These are phyloP conservation scores for Brassica balearica DNA, from an alignment of 441 rosid species.

Conservation along the genomic window DNA sequence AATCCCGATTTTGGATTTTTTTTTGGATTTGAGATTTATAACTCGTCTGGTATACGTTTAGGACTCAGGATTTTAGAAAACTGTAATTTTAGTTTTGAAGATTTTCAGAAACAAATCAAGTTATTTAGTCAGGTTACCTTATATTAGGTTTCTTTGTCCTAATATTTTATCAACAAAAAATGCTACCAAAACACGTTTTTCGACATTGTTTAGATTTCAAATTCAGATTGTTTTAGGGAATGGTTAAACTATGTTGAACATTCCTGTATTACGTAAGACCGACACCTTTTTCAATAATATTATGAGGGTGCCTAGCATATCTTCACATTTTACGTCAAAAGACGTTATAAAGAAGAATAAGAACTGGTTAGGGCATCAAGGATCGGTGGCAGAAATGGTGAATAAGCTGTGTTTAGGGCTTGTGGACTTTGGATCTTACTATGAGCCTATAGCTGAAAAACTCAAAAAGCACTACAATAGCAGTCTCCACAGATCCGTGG, in stretches of 20 bases:
- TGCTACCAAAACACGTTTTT: neutral
- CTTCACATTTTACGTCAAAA: conserved; percentile 5
- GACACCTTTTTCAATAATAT: neutral
- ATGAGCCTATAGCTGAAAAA: neutral
- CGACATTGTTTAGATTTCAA: neutral
- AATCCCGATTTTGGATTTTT: neutral
- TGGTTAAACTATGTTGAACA: neutral
- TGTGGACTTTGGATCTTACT: conserved; percentile 27
- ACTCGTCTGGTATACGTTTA: neutral
- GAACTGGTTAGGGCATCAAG: conserved; percentile 23
- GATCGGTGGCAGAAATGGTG: conserved; percentile 35
- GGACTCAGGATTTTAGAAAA: neutral
- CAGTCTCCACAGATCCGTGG: neutral
- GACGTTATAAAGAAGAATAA: conserved; percentile 19
- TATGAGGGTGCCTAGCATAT: neutral
- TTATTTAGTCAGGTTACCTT: neutral
- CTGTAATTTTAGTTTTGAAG: neutral
- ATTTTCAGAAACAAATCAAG: neutral
- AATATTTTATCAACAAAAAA: neutral
- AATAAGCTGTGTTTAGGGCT: conserved; percentile 30
- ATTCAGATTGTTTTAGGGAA: neutral
- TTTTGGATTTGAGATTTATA: neutral
- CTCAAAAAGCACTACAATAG: neutral
- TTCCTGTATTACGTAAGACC: neutral
- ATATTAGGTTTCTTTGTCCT: neutral